Conservation (phyloP, 768 basidiomycete genomes). For the Hygrocybe punicea region DNA sequence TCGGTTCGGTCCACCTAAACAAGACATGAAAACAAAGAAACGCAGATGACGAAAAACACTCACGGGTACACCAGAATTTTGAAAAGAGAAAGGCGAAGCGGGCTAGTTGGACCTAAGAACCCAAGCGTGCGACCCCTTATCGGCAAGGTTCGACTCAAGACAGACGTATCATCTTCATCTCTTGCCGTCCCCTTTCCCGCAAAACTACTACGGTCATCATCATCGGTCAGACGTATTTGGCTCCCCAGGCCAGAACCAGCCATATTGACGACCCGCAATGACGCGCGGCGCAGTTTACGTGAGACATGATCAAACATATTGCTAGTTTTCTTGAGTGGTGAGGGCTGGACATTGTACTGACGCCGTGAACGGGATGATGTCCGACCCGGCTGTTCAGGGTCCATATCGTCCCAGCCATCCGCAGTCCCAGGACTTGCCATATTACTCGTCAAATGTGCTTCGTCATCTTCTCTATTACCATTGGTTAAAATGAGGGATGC, state of each 20-base stretch:
- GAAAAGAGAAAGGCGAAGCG: conserved; percentile 60
- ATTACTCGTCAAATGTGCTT: conserved; percentile 54
- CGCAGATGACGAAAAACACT: conserved; percentile 30
- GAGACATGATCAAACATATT: conserved; percentile 58
- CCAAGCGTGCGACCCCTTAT: conserved; percentile 80
- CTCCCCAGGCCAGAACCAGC: conserved; percentile 58
- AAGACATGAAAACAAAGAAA: conserved; percentile 1
- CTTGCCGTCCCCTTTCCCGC: conserved; percentile 2
- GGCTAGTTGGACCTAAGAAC: conserved; percentile 66
- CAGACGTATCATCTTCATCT: conserved; percentile 39
- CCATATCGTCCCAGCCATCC: conserved; percentile 32
- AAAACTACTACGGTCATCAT: conserved; percentile 30
- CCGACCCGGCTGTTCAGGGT: conserved; percentile 50
- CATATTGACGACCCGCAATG: conserved; percentile 79
- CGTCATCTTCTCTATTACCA: conserved; percentile 53
- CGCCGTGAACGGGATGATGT: conserved; percentile 39
- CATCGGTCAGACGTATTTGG: conserved; percentile 54
- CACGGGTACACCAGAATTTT: conserved; percentile 69
- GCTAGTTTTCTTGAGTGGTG: conserved; percentile 60
- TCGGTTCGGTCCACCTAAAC: conserved; percentile 79
- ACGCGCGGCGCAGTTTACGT: conserved; percentile 57
- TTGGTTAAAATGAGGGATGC: conserved; percentile 49
- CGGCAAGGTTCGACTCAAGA: conserved; percentile 44
- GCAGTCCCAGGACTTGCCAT: conserved; percentile 40
- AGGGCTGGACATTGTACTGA: conserved; percentile 53